Conservation (phyloP, 1,284 basidiomycete genomes). For the Ceratobasidium sp. region DNA sequence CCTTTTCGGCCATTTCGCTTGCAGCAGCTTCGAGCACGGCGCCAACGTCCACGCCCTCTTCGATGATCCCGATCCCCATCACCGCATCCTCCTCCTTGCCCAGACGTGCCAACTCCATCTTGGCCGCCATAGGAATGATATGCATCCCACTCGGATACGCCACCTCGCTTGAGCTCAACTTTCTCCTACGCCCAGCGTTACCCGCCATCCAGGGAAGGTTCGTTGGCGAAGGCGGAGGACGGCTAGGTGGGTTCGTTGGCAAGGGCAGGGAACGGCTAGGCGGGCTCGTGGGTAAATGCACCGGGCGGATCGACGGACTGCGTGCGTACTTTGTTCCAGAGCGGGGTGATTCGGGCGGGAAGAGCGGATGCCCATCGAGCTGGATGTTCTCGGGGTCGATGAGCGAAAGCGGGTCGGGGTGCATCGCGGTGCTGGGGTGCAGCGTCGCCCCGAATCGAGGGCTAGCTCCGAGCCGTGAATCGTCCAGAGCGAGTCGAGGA, state of each 20-base stretch:
- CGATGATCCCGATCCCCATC: background rate
- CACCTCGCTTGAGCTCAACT: too few relatives aligned
- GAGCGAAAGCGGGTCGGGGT: too few relatives aligned
- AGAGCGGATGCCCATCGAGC: too few relatives aligned
- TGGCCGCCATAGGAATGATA: slow-evolving; percentile 14
- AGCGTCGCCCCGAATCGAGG: too few relatives aligned
- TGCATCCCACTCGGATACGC: slow-evolving; percentile 27
- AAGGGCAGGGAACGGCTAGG: slow-evolving; percentile 7
- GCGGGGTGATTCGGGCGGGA: too few relatives aligned
- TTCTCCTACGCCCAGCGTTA: slow-evolving; percentile 7
- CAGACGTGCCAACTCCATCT: slow-evolving; percentile 13
- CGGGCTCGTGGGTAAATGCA: slow-evolving; percentile 10
- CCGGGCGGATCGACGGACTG: too few relatives aligned
- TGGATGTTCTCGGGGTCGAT: too few relatives aligned
- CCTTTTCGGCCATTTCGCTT: background rate
- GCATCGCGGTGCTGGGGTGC: too few relatives aligned
- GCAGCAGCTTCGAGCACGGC: background rate
- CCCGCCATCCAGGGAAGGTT: slow-evolving; percentile 30
- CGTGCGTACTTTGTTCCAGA: too few relatives aligned
- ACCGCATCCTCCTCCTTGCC: slow-evolving; percentile 17
- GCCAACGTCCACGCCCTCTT: background rate
- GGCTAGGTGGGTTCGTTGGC: slow-evolving; percentile 8
- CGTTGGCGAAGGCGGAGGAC: slow-evolving; percentile 30
- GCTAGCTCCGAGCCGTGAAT: too few relatives aligned
- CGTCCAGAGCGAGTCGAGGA: too few relatives aligned